These are phyloP conservation scores for Zoysia matrella DNA, from an alignment of 202 grass and related monocot genomes.

Conservation along the genomic window DNA sequence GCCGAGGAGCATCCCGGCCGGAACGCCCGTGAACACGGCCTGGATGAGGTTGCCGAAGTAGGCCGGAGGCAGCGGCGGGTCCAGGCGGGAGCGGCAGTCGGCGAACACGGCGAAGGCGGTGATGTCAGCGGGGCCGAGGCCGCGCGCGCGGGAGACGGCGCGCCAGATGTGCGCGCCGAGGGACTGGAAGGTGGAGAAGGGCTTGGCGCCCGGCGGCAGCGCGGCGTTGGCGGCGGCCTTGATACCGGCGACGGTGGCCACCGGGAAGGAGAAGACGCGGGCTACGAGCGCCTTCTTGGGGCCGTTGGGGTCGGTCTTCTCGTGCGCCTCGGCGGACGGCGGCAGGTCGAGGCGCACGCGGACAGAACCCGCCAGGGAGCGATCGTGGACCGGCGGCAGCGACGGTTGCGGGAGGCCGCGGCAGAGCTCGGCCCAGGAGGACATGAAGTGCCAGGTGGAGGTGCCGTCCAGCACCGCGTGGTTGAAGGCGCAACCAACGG, in stretches of 20 bases:
- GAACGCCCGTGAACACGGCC: constrained; percentile 90
- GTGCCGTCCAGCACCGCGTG: constrained; percentile 91
- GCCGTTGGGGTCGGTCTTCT: constrained; percentile 79
- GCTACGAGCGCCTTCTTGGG: constrained; percentile 67
- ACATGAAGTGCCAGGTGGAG: constrained; percentile 99
- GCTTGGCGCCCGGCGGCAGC: constrained; percentile 57
- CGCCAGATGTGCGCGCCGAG: constrained; percentile 87
- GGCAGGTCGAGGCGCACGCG: constrained; percentile 69
- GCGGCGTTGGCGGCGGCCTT: constrained; percentile 73
- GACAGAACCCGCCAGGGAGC: constrained; percentile 53
- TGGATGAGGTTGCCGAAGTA: constrained; percentile 99
- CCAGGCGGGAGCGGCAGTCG: constrained; percentile 80
- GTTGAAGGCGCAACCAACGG: constrained; percentile 92
- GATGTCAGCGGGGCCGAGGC: constrained; percentile 74
- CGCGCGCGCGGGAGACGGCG: constrained; percentile 74
- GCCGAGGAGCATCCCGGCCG: constrained; percentile 75
- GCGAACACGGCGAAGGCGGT: constrained; percentile 89
- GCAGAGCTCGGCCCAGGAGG: constrained; percentile 83
- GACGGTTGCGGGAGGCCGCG: constrained; percentile 36
- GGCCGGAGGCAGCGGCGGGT: constrained; percentile 63
- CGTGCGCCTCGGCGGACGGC: constrained; percentile 60
- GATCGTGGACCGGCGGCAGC: constrained; percentile 59
- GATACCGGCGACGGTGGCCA: constrained; percentile 53
- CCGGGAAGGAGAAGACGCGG: constrained; percentile 87
- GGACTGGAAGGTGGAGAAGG: constrained; percentile 93